phyloP scores from a whole-genome alignment of 2,329 filamentous ascomycete genomes.

The Microcyclospora tardicrescens region DNA sequence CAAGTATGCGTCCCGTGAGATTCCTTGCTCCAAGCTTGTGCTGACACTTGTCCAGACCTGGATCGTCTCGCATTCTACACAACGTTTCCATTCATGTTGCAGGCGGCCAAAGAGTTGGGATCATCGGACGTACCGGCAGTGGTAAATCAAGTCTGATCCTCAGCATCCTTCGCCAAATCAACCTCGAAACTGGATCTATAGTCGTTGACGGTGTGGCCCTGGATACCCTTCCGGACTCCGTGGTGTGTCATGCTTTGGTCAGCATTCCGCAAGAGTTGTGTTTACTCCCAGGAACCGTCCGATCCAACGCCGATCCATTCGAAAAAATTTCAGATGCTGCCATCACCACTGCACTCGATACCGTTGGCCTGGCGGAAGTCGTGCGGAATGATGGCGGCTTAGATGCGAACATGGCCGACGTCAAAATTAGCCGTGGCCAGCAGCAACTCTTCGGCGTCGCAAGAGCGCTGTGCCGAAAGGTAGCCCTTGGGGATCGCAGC shows the following conservation, averaged over 20 bases:
- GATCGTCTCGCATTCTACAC: conserved; percentile 26
- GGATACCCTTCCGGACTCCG: conserved; percentile 28
- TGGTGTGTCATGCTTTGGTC: conserved; percentile 34
- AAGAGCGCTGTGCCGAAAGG: conserved; percentile 29
- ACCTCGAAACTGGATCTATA: conserved; percentile 31
- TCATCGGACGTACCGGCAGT: conserved; percentile 44
- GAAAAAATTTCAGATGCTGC: conserved; percentile 25
- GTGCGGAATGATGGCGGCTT: conserved; percentile 23
- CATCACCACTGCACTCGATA: conserved; percentile 31
- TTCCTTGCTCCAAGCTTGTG: background rate
- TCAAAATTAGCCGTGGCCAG: conserved; percentile 34
- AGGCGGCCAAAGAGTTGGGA: conserved; percentile 35
- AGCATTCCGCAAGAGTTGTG: conserved; percentile 41
- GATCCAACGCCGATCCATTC: conserved; percentile 37
- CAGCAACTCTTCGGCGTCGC: conserved; percentile 39
- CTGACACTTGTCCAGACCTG: background rate
- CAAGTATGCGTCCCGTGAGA: background rate
- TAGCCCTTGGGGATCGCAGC: background rate
- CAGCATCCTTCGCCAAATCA: conserved; percentile 37
- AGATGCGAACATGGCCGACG: conserved; percentile 21
- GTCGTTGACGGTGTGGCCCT: conserved; percentile 38
- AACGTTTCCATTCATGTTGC: conserved; percentile 34
- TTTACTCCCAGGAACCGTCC: conserved; percentile 36
- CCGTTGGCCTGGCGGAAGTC: conserved; percentile 28
- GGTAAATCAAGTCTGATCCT: conserved; percentile 41